Conservation (phyloP, 2,329 filamentous ascomycete genomes). For the Epichloe aotearoae region DNA sequence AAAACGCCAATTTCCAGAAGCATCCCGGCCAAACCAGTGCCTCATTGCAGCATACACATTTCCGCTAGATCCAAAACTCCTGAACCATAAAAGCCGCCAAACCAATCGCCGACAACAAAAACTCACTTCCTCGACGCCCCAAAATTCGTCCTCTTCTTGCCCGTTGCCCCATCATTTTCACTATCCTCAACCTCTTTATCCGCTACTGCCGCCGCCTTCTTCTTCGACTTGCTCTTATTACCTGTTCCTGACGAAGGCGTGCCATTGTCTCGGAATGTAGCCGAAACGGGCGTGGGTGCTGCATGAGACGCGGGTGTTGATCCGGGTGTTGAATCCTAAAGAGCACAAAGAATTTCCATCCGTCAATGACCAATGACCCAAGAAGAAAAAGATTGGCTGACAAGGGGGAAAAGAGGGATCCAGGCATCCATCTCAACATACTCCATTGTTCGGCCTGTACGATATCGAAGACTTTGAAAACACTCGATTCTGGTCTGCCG, state of each 20-base stretch:
- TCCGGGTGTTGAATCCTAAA: constrained; percentile 29
- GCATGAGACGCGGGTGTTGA: constrained; percentile 33
- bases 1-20: not conserved
- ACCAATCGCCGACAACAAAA: not conserved
- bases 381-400: not conserved
- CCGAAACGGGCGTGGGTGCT: constrained; percentile 42
- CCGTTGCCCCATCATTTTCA: constrained; percentile 40
- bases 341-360: not conserved
- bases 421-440: constrained; percentile 10
- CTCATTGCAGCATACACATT: not conserved
- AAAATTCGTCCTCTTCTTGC: constrained; percentile 46
- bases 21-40: too few relatives aligned
- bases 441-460: constrained; percentile 34
- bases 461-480: constrained; percentile 56
- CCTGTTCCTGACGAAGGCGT: constrained; percentile 42
- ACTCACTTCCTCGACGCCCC: constrained; percentile 38
- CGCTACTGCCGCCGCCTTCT: constrained; percentile 20
- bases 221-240: constrained; percentile 38
- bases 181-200: constrained; percentile 37
- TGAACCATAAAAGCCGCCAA: not conserved
- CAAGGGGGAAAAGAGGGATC: not conserved
- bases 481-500: constrained; percentile 59
- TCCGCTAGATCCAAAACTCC: not conserved
- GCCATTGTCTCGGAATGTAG: constrained; percentile 35
- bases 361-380: not conserved